Conservation (phyloP, 2,329 filamentous ascomycete species). For the Lachnellula suecica region DNA sequence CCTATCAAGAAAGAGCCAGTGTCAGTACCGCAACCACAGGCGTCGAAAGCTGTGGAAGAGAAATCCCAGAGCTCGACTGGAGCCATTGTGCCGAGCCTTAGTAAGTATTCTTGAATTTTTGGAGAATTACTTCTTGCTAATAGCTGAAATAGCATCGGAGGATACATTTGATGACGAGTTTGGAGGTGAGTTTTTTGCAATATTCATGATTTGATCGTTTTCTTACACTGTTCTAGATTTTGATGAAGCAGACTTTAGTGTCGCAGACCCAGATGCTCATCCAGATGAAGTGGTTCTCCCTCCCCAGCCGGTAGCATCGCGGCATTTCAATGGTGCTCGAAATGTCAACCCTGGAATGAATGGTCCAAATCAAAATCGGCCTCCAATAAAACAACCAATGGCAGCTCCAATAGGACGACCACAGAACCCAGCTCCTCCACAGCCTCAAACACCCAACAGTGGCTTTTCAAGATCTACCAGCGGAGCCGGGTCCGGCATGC, state of each 20-base stretch:
- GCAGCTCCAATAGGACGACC: constrained; percentile 29
- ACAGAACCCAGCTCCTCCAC: constrained; percentile 18
- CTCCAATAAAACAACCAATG: constrained; percentile 22
- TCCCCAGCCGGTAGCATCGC: constrained; percentile 23
- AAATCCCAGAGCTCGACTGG: constrained; percentile 17
- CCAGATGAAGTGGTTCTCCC: constrained; percentile 73
- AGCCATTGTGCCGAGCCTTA: constrained; percentile 9
- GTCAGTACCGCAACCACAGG: too few species aligned
- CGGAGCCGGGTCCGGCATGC: constrained; percentile 16
- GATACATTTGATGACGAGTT: constrained; percentile 50
- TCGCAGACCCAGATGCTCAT: constrained; percentile 61
- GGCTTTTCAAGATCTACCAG: constrained; percentile 28
- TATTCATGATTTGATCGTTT: too few species aligned
- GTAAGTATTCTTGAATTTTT: constrained; percentile 29
- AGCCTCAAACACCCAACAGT: constrained; percentile 32
- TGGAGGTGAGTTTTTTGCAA: constrained; percentile 51
- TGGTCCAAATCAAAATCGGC: constrained; percentile 22
- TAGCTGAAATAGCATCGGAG: constrained; percentile 35
- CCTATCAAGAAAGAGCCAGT: constrained; percentile 26
- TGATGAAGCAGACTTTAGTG: constrained; percentile 75
- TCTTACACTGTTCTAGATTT: constrained; percentile 54
- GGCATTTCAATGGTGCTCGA: constrained; percentile 19
- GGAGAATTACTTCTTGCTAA: constrained; percentile 26
- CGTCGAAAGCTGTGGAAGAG: constrained; percentile 25
- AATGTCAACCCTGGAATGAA: constrained; percentile 17